These are phyloP conservation scores for Boletus tomentosulus DNA, from an alignment of 768 basidiomycete genomes.

Conservation along the genomic window DNA sequence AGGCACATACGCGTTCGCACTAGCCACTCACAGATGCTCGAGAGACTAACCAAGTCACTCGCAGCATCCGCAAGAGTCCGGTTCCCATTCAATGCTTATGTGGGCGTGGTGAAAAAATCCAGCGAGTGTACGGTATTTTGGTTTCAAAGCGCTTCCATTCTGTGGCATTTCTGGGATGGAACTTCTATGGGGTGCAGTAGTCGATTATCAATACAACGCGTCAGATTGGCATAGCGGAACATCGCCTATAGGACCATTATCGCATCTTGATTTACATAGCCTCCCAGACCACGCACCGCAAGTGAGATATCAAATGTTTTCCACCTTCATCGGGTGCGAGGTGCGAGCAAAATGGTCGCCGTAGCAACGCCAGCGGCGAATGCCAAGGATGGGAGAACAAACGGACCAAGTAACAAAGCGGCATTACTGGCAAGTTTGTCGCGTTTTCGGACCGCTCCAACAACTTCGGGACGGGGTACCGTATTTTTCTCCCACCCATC, in stretches of 20 bases:
- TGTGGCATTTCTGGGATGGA: too few species aligned
- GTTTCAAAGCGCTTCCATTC: too few species aligned
- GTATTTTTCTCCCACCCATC: slow-evolving; percentile 78
- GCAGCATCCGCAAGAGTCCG: too few species aligned
- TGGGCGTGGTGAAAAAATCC: too few species aligned
- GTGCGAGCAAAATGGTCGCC: slow-evolving; percentile 30
- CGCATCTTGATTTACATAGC: not conserved
- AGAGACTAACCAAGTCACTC: too few species aligned
- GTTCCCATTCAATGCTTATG: too few species aligned
- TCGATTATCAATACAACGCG: not conserved
- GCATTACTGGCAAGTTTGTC: slow-evolving; percentile 1
- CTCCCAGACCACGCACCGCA: slow-evolving; percentile 7
- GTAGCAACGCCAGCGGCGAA: slow-evolving; percentile 44
- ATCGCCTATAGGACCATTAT: slow-evolving; percentile 3
- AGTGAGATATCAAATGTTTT: not conserved
- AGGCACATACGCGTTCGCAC: too few species aligned
- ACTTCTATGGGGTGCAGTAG: too few species aligned
- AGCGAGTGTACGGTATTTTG: too few species aligned
- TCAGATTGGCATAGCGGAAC: not conserved
- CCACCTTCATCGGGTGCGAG: slow-evolving; percentile 29
- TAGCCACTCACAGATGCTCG: too few species aligned
- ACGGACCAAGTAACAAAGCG: slow-evolving; percentile 7
- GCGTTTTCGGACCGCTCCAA: slow-evolving; percentile 31
- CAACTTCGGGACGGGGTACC: slow-evolving; percentile 42
- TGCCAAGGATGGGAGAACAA: slow-evolving; percentile 32